Evolutionary conservation across 2,329 filamentous ascomycete species (phyloP), one percentile per base, ranked within the genome.

Genomic region (Xylariaceae sp.): DNA sequence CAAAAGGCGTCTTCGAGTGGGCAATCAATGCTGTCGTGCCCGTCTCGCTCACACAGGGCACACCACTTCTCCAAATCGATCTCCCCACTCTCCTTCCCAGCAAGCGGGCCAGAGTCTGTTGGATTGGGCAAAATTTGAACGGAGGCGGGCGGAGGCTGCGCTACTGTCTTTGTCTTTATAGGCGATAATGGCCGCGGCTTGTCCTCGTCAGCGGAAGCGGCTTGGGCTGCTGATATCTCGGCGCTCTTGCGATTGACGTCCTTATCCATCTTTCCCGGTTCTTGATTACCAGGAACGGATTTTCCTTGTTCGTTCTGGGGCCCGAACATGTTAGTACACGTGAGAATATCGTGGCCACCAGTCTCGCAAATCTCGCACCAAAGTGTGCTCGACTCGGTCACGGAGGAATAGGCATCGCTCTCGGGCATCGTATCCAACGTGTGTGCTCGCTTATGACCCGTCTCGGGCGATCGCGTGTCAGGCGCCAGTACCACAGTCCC

Each of bases 341-440:
- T 94, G 42, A 97, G 72, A 46, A 97, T 95, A 56, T 97, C 91
- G 60, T 97, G 91, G 13, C 91, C 90, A 35, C 80, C 77, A 26
- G 87, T 87, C 68, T 96, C 90, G 67, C 91, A 97, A 48, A 97
- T 93, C 67, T 97, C 93, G 65, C 91, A 97, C 86, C 87, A 95
- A 48, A 90, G 75, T 13, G 75, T 79, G 61, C 81, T 86, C 54
- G 75, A 82, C 60, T 89, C 87, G 30, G 85, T 87, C 17, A 79
- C 76, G 19, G 78, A 80, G 29, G 85, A 87, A 63, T 84, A 76
- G 12, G 74, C 72, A 53, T 86, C 84, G 56, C 78, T 86, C 63
- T 86, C 84, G 32, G 73, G 74, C 81, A 85, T 86, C 4, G 81
- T 79, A 44, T 84, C 81, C 11, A 87, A 67, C 3, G 76, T 80